These are phyloP conservation scores for Apiospora arundinis DNA, from an alignment of 2,329 filamentous ascomycete genomes.

Conservation along the genomic window DNA sequence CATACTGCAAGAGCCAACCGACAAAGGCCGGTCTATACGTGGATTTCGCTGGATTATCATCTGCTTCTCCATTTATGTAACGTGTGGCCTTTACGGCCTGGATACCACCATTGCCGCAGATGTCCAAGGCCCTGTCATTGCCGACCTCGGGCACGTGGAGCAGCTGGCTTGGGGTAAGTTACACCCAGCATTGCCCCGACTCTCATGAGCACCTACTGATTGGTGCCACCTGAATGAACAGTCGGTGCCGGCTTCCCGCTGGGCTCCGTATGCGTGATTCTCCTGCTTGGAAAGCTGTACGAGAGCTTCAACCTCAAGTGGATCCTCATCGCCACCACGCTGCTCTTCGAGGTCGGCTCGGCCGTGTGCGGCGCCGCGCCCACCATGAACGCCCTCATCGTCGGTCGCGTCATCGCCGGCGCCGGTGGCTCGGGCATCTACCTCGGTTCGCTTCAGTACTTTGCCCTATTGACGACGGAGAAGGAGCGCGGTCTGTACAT, in stretches of 20 bases:
- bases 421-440: constrained; percentile 54
- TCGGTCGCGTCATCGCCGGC: constrained; percentile 52
- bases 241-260: constrained; percentile 44
- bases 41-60: background rate
- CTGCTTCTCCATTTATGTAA: constrained; percentile 25
- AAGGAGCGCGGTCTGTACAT: constrained; percentile 35
- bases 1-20: background rate
- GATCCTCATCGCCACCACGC: constrained; percentile 33
- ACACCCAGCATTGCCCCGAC: background rate
- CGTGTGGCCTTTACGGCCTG: constrained; percentile 41
- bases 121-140: constrained; percentile 46
- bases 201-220: background rate
- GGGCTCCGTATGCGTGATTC: constrained; percentile 43
- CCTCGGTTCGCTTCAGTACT: constrained; percentile 36
- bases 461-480: constrained; percentile 32
- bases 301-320: constrained; percentile 50
- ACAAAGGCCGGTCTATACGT: background rate
- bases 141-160: constrained; percentile 40
- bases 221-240: background rate
- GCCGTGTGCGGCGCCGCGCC: constrained; percentile 52
- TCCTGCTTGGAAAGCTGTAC: constrained; percentile 44
- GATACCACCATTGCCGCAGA: constrained; percentile 54
- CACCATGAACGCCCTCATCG: constrained; percentile 53
- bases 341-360: constrained; percentile 32
- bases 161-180: constrained; percentile 44